phyloP scores from a whole-genome alignment of 73 alveolate genomes.

The Paramecium caudatum region DNA sequence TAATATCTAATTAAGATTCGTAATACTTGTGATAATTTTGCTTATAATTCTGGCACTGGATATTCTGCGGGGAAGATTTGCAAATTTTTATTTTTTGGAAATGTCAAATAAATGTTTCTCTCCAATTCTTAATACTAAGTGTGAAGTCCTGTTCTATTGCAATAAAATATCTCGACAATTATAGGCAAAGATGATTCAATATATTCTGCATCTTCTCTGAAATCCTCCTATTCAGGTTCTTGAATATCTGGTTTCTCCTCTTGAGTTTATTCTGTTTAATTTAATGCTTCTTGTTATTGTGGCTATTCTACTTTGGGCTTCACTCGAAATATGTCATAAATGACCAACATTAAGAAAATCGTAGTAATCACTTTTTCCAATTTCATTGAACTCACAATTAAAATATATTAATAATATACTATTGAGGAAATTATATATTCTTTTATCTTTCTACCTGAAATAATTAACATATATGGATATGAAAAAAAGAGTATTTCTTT shows the following conservation, averaged over 20 bases:
- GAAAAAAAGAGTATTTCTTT: no score
- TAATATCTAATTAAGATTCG: not conserved
- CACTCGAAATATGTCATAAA: not conserved
- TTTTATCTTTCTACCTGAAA: no score
- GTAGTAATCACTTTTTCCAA: constrained; percentile 27
- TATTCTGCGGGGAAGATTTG: not conserved
- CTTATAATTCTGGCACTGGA: constrained; percentile 62
- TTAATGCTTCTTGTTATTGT: not conserved
- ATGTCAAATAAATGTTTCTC: constrained; percentile 8
- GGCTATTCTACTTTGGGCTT: not conserved
- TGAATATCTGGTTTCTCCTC: not conserved
- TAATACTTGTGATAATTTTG: constrained; percentile 17
- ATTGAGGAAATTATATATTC: no score
- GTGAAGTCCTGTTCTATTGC: constrained; percentile 57
- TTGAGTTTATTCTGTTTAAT: not conserved
- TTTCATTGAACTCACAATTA: constrained; percentile 62
- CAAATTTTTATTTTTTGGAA: constrained; percentile 29
- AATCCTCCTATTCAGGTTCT: not conserved
- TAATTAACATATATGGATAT: no score
- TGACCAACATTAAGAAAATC: not conserved
- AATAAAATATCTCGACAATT: constrained; percentile 33
- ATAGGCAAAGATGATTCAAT: constrained; percentile 50
- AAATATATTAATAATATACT: constrained; percentile 20
- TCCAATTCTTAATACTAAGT: constrained; percentile 22
- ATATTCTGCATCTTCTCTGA: constrained; percentile 14